These are phyloP conservation scores for Colletotrichum lentis DNA, from an alignment of 2,329 filamentous ascomycete species.

Conservation along the genomic window DNA sequence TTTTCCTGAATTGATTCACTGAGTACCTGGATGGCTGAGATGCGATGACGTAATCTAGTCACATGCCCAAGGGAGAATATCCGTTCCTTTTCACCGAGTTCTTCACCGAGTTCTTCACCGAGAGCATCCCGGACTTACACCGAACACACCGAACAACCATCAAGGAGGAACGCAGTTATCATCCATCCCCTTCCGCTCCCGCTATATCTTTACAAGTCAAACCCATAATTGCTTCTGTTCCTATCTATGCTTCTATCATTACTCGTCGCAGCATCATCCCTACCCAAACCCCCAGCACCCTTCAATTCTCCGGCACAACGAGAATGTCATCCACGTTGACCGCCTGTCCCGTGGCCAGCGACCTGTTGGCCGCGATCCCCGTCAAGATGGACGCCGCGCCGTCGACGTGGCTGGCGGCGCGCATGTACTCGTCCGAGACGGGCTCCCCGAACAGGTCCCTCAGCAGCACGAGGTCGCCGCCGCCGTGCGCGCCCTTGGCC, in stretches of 20 bases:
- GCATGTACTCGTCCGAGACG: constrained; percentile 59
- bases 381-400: constrained; percentile 67
- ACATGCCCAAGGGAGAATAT: no score
- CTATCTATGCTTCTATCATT: neutral
- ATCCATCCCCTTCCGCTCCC: no score
- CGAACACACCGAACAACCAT: neutral
- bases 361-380: constrained; percentile 66
- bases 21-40: no score
- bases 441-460: constrained; percentile 65
- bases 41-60: no score
- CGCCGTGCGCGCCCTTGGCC: constrained; percentile 65
- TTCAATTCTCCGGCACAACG: constrained; percentile 42
- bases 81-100: no score
- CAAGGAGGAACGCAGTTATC: no score
- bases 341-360: constrained; percentile 64
- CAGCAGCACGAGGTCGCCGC: constrained; percentile 65
- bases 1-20: no score
- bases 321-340: constrained; percentile 64
- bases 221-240: neutral
- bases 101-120: no score
- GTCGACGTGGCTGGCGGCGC: constrained; percentile 66
- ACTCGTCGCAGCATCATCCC: neutral
- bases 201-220: neutral
- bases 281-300: no score
- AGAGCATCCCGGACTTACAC: no score